Conservation (phyloP, 352 stramenopile species). For the Phytophthora fragariaefolia region DNA sequence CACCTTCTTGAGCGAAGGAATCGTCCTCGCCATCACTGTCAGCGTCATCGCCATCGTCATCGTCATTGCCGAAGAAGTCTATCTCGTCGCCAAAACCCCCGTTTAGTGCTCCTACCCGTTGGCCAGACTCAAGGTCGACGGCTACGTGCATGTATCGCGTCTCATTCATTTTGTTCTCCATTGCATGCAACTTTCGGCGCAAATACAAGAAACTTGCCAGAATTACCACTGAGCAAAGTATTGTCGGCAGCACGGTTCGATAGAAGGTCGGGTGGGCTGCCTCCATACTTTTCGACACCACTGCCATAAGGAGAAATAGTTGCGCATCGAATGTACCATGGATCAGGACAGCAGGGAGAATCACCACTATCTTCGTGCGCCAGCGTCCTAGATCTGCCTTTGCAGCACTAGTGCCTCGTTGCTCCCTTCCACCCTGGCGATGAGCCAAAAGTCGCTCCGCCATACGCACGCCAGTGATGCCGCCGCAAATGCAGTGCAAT, state of each 20-base stretch:
- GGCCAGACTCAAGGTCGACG: conserved; percentile 51
- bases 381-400: conserved; percentile 38
- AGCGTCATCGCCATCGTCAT: conserved; percentile 40
- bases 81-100: conserved; percentile 36
- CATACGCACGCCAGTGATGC: conserved; percentile 71
- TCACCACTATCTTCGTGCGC: conserved; percentile 42
- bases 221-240: conserved; percentile 37
- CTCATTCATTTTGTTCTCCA: conserved; percentile 59
- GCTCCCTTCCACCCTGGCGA: conserved; percentile 17
- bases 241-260: conserved; percentile 41
- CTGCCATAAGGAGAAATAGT: conserved; percentile 55
- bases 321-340: conserved; percentile 73
- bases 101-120: conserved; percentile 34
- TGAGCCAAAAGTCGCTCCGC: conserved; percentile 42
- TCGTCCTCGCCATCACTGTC: conserved; percentile 31
- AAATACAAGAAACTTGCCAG: conserved; percentile 43
- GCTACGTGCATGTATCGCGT: conserved; percentile 56
- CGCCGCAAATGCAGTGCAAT: conserved; percentile 69
- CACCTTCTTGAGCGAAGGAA: conserved; percentile 10
- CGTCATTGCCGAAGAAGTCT: conserved; percentile 46
- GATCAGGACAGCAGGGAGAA: conserved; percentile 56
- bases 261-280: conserved; percentile 44
- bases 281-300: conserved; percentile 46
- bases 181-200: conserved; percentile 36
- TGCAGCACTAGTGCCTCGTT: conserved; percentile 20